phyloP scores from a whole-genome alignment of 164 flowering plant genomes.

The Berberis thunbergii region DNA sequence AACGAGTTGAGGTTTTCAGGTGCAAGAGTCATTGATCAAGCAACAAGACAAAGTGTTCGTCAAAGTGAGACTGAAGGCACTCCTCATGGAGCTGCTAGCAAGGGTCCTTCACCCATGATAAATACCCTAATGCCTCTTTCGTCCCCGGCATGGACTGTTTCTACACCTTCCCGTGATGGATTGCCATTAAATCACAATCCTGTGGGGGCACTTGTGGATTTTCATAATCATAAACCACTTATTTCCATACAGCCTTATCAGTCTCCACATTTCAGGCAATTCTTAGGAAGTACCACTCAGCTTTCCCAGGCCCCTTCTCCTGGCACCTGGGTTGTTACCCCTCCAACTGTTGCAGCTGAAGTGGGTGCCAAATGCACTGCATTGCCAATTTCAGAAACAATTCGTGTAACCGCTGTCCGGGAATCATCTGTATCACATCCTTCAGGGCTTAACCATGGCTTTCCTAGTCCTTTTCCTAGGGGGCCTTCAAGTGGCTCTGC shows the following conservation, averaged over 20 bases:
- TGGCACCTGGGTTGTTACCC: slow-evolving; percentile 57
- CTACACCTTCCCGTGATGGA: slow-evolving; percentile 47
- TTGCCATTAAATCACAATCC: slow-evolving; percentile 32
- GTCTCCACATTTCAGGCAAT: slow-evolving; percentile 48
- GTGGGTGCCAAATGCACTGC: slow-evolving; percentile 34
- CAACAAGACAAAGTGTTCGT: slow-evolving; percentile 27
- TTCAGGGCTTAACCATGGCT: slow-evolving; percentile 27
- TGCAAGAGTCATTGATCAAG: slow-evolving; percentile 35
- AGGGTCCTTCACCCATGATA: slow-evolving; percentile 30
- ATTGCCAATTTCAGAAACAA: slow-evolving; percentile 46
- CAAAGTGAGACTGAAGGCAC: slow-evolving; percentile 37
- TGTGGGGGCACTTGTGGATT: slow-evolving; percentile 45
- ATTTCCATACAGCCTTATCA: slow-evolving; percentile 62
- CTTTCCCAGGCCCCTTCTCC: slow-evolving; percentile 49
- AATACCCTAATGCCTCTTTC: slow-evolving; percentile 52
- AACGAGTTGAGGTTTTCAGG: slow-evolving; percentile 31
- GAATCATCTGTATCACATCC: slow-evolving; percentile 35
- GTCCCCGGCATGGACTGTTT: slow-evolving; percentile 78
- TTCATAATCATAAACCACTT: slow-evolving; percentile 28
- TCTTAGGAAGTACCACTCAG: slow-evolving; percentile 57
- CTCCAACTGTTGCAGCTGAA: slow-evolving; percentile 43
- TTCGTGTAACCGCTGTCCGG: slow-evolving; percentile 46
- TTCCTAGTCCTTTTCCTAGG: slow-evolving; percentile 28
- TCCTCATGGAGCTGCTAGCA: slow-evolving; percentile 44
- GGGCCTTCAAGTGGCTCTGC: slow-evolving; percentile 24